Evolutionary conservation across 148 eudicot species (phyloP).

Genomic region (Beta vulgaris): DNA sequence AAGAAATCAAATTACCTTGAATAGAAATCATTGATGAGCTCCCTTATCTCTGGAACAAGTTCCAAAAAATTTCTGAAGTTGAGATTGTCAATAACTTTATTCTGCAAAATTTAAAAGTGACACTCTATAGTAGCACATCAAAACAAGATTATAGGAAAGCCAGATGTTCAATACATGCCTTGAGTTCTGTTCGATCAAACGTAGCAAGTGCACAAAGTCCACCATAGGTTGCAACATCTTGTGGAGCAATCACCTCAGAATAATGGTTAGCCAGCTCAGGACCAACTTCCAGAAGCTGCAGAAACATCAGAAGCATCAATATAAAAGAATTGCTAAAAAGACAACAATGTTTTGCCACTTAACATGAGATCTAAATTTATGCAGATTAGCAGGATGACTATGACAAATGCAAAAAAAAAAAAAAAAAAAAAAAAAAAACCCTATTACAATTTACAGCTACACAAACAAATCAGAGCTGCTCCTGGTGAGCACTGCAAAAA

Average conservation of each 20-base stretch:
- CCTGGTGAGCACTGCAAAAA: background rate
- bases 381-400: background rate
- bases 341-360: background rate
- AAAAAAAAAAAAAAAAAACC: too few species aligned
- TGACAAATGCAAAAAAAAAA: background rate
- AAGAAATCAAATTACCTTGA: conserved; percentile 52
- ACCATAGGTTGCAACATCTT: conserved; percentile 96
- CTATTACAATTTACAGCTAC: too few species aligned
- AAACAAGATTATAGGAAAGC: background rate
- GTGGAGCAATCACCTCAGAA: conserved; percentile 87
- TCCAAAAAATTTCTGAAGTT: conserved; percentile 89
- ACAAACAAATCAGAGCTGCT: background rate
- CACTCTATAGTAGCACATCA: background rate
- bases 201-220: conserved; percentile 98
- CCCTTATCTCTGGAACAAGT: conserved; percentile 95
- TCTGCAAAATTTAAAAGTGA: conserved; percentile 44
- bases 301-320: conserved; percentile 17
- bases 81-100: conserved; percentile 87
- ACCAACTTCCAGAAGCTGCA: conserved; percentile 86
- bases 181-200: conserved; percentile 87
- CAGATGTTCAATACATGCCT: conserved; percentile 43
- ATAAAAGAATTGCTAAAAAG: background rate
- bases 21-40: conserved; percentile 87
- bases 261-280: conserved; percentile 80
- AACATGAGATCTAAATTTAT: background rate